Evolutionary conservation across 768 basidiomycete genomes (phyloP), one percentile per base, ranked within the genome.

Genomic region (Lactifluus hygrophoroides): DNA sequence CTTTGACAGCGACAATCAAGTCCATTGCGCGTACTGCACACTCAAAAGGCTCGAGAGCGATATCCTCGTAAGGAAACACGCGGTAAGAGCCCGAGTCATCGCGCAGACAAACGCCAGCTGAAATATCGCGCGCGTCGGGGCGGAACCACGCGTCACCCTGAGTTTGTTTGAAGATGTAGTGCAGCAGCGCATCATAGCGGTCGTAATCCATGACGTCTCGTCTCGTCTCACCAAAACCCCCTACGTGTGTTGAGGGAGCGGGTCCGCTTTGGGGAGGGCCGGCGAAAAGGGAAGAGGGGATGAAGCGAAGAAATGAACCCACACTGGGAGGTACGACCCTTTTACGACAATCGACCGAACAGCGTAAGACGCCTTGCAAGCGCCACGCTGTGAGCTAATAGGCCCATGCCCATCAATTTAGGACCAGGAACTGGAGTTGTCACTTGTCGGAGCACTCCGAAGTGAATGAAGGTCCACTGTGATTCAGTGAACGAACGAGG

Each of bases 111-210:
- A 79, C 78, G 53, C 79, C 78, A 11, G 75, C 72, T 0, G 76
- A 69, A 55, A 79, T 72, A 19, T 72, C 70, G 61, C 76, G 75
- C 57, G 79, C 78, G 63, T 75, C 75, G 52, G 79, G 77, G 44
- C 79, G 74, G 63, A 79, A 80, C 78, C 78, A 79, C 43, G 78
- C 79, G 67, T 79, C 78, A 58, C 77, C 76, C 69, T 75, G 74
- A 13, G 74, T 75, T 65, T 74, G 74, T 68, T 75, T 72, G 72
- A 73, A 73, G 68, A 75, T 72, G 64, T 74, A 73, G 65, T 75
- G 74, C 54, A 75, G 69, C 60, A 75, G 68, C 48, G 74, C 74
- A 62, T 75, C 74, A 69, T 74, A 74, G 52, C 74, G 69, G 69
- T 75, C 71, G 66, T 72, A 72, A 64, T 73, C 73, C 71, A 73